These are phyloP conservation scores for Perilla frutescens DNA, from an alignment of 257 asterid species.

Conservation along the genomic window DNA sequence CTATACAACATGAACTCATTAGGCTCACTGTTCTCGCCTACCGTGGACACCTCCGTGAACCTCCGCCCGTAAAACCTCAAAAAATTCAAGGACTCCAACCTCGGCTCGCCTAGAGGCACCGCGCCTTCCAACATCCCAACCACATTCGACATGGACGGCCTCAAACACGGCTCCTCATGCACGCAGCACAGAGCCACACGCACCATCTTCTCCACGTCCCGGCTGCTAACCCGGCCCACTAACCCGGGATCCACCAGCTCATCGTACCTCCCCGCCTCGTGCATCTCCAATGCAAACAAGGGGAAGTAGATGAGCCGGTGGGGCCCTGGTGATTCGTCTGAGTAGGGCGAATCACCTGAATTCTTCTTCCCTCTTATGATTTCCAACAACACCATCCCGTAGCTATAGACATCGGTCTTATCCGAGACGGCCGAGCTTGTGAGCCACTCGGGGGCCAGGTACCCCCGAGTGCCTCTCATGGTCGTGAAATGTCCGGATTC, in stretches of 20 bases:
- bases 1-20: constrained; percentile 38
- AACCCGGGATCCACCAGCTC: constrained; percentile 78
- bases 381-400: constrained; percentile 81
- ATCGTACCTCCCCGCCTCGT: constrained; percentile 59
- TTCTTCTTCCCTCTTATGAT: constrained; percentile 77
- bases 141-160: constrained; percentile 78
- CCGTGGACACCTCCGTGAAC: constrained; percentile 62
- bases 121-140: constrained; percentile 86
- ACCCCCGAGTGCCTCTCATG: constrained; percentile 83
- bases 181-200: constrained; percentile 81
- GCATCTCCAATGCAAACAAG: constrained; percentile 75
- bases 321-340: constrained; percentile 35
- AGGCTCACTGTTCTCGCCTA: constrained; percentile 40
- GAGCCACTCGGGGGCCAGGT: constrained; percentile 87
- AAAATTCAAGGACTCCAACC: constrained; percentile 64
- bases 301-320: constrained; percentile 65
- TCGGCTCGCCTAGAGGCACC: constrained; percentile 61
- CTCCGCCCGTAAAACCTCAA: constrained; percentile 82
- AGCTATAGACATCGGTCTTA: constrained; percentile 81
- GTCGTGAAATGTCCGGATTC: constrained; percentile 75
- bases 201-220: constrained; percentile 75
- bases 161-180: constrained; percentile 72
- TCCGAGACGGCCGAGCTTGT: constrained; percentile 81
- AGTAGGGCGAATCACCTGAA: constrained; percentile 44
- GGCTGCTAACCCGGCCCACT: constrained; percentile 49